phyloP scores from a whole-genome alignment of 176 grass and related monocot genomes.

The Phoenix roebelenii region DNA sequence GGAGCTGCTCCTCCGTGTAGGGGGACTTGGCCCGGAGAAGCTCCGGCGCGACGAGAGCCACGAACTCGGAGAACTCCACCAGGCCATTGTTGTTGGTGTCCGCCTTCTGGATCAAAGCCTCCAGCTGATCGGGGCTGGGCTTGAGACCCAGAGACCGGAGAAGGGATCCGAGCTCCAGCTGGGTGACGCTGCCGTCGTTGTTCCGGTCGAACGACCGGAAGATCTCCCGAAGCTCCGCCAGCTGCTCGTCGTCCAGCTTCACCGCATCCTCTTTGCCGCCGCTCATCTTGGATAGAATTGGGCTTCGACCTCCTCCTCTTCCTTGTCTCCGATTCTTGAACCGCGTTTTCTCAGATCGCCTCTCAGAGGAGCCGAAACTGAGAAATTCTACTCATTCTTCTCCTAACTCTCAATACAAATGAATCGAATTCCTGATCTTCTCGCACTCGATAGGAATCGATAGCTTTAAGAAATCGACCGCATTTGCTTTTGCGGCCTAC shows the following conservation, averaged over 20 bases:
- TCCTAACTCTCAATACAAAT: no score
- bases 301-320: no score
- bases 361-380: no score
- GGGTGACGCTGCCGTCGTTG: constrained; percentile 75
- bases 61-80: constrained; percentile 94
- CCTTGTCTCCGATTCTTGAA: no score
- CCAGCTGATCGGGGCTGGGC: constrained; percentile 57
- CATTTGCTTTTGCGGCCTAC: no score
- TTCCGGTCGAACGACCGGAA: constrained; percentile 91
- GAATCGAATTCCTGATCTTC: no score
- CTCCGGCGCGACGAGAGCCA: constrained; percentile 60
- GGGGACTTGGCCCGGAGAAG: constrained; percentile 54
- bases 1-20: constrained; percentile 78
- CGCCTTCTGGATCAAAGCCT: constrained; percentile 55
- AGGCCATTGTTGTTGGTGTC: constrained; percentile 83
- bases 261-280: constrained; percentile 2
- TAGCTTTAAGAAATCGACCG: no score
- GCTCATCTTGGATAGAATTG: constrained; percentile 19
- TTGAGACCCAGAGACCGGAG: constrained; percentile 73
- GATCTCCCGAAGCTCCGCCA: constrained; percentile 70
- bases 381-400: no score
- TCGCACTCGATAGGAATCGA: no score
- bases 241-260: constrained; percentile 48
- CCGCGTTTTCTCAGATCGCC: no score
- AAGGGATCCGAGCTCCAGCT: constrained; percentile 82